Base-by-base conservation (phyloP, 2,329 filamentous ascomycete genomes). In the Xylaria arbuscula region DNA sequence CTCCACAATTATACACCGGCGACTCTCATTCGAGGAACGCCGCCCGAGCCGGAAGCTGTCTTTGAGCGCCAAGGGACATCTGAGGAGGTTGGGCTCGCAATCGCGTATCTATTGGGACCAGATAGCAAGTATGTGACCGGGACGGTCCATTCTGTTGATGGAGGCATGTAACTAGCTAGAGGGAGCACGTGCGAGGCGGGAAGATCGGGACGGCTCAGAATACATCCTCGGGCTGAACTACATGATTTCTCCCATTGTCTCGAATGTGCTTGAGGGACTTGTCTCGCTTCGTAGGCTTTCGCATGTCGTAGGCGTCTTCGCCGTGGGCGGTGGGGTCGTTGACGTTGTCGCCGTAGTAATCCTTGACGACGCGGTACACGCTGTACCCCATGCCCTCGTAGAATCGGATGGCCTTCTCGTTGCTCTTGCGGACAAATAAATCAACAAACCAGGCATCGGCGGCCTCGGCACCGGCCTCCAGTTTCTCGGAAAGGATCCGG, bases 261-360 rank as follows among this genome's bases (percentile, higher is more conserved):
- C 96, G 88, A 56, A 97, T 86, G 80, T 97, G 93, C 79, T 92
- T 87, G 66, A 86, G 82, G 64, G 90, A 87, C 79, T 86, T 88
- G 81, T 99, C 96, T 76, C 94, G 88, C 80, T 88, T 92, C 83
- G 95, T 89, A 45, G 93, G 89, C 80, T 98, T 98, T 72, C 96
- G 89, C 96, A 99, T 99, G 82, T 99, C 96, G 79, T 93, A 96
- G 19, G 95, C 96, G 83, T 98, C 95, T 80, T 97, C 94, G 59
- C 89, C 88, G 17, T 83, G 83, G 68, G 87, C 84, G 10, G 85
- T 88, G 3, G 89, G 88, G 62, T 89, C 87, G 62, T 83, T 86
- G 36, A 90, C 87, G 78, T 97, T 92, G 78, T 98, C 94, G 71
- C 92, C 93, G 77, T 99, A 99, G 80, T 99, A 99, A 75, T 92